Evolutionary conservation across 768 basidiomycete species (phyloP).

Genomic region (Boletus reticuloceps): DNA sequence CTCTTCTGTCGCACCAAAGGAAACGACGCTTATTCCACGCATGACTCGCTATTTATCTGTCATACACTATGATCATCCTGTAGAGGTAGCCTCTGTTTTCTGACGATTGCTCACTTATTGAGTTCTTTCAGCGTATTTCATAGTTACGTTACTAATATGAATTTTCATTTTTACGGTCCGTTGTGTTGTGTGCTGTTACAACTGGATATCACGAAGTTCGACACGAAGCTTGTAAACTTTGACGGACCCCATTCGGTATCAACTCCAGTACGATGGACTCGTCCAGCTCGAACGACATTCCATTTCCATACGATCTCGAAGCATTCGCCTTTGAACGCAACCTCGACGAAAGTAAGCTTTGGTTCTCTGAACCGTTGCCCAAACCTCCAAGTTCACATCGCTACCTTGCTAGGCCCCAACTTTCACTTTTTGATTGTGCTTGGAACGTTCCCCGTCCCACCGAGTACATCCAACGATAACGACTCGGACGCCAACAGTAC

Average conservation of each 20-base stretch:
- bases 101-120: no score
- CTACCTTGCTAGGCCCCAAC: conserved; percentile 48
- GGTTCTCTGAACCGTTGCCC: neutral
- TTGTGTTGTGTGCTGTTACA: no score
- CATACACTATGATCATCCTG: no score
- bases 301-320: conserved; percentile 32
- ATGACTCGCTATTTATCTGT: neutral
- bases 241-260: no score
- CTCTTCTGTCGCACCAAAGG: no score
- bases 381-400: neutral
- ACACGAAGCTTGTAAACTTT: no score
- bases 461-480: neutral
- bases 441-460: conserved; percentile 50
- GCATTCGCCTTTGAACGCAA: conserved; percentile 49
- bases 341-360: conserved; percentile 47
- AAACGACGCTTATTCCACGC: neutral
- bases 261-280: neutral
- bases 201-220: no score
- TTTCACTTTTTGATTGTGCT: conserved; percentile 64
- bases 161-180: no score
- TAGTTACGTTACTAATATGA: no score
- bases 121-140: no score
- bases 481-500: neutral
- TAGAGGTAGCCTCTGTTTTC: no score
- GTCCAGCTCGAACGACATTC: neutral